These are phyloP conservation scores for Cadophora gregata DNA, from an alignment of 2,329 filamentous ascomycete genomes.

Conservation along the genomic window DNA sequence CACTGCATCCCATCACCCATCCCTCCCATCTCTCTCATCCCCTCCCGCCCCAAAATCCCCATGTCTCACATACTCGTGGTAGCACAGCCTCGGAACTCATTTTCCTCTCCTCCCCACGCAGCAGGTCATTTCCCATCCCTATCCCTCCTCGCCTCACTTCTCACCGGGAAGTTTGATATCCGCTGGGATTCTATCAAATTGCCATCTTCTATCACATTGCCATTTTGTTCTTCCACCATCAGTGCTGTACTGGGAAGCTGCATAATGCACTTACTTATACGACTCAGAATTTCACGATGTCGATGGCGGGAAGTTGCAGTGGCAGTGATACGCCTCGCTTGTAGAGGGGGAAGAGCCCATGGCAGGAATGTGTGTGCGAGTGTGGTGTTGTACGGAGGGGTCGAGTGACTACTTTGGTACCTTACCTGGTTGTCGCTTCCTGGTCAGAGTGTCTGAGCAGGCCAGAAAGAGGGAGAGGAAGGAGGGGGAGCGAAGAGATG, in stretches of 20 bases:
- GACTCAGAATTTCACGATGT: background rate
- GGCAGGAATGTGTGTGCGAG: no score
- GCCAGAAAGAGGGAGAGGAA: background rate
- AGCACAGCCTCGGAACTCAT: no score
- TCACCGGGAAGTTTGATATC: background rate
- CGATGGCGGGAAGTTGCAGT: background rate
- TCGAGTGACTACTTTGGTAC: background rate
- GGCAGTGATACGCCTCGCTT: no score
- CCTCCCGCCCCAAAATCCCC: background rate
- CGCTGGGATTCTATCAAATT: slow-evolving; percentile 3
- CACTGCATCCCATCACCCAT: background rate
- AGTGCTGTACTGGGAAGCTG: background rate
- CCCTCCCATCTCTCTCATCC: background rate
- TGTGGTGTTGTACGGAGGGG: background rate
- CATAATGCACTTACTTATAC: background rate
- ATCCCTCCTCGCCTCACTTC: background rate
- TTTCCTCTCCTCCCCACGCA: background rate
- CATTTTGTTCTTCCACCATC: background rate
- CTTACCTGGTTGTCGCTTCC: background rate
- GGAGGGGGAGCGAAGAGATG: background rate
- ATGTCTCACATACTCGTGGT: background rate
- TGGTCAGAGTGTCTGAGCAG: background rate
- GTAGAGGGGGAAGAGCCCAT: background rate
- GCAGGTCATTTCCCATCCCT: slow-evolving; percentile 2
- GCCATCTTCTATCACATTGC: slow-evolving; percentile 5